Evolutionary conservation across 2,329 filamentous ascomycete genomes (phyloP).

Genomic region (Scedosporium minutisporum): DNA sequence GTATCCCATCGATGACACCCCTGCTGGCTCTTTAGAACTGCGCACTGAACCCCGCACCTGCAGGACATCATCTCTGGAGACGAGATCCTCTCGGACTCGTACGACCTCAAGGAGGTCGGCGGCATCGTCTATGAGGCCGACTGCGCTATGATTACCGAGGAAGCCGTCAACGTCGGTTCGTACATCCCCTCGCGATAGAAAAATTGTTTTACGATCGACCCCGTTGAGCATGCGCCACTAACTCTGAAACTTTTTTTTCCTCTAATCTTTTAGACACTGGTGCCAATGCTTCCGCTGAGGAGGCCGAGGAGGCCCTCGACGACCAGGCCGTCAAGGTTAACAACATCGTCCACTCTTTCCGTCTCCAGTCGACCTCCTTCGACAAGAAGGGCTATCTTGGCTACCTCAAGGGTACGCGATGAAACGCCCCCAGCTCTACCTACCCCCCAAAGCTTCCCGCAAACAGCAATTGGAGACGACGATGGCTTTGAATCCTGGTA

Average conservation of each 20-base stretch:
- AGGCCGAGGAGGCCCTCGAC: conserved; percentile 65
- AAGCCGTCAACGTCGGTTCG: conserved; percentile 62
- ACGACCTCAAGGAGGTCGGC: conserved; percentile 71
- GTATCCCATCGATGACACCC: conserved; percentile 11
- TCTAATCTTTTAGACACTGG: conserved; percentile 55
- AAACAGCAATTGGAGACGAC: background rate
- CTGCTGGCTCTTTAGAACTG: conserved; percentile 2
- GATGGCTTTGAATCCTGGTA: background rate
- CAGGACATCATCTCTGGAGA: conserved; percentile 85
- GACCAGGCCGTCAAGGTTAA: conserved; percentile 68
- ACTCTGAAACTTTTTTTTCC: background rate
- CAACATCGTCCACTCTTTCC: conserved; percentile 90
- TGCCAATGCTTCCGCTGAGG: conserved; percentile 95
- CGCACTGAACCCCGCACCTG: conserved; percentile 17
- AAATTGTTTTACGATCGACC: background rate
- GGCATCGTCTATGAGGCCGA: conserved; percentile 81
- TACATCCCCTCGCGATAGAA: conserved; percentile 14
- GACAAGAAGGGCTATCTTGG: conserved; percentile 80
- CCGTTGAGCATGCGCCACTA: background rate
- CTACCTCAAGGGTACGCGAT: conserved; percentile 71
- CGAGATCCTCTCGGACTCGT: conserved; percentile 96
- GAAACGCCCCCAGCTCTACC: background rate
- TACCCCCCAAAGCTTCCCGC: background rate
- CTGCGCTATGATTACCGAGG: conserved; percentile 81
- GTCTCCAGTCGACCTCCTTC: conserved; percentile 66